These are phyloP conservation scores for Xanthoceras sorbifolium DNA, from an alignment of 345 rosid genomes.

Conservation along the genomic window DNA sequence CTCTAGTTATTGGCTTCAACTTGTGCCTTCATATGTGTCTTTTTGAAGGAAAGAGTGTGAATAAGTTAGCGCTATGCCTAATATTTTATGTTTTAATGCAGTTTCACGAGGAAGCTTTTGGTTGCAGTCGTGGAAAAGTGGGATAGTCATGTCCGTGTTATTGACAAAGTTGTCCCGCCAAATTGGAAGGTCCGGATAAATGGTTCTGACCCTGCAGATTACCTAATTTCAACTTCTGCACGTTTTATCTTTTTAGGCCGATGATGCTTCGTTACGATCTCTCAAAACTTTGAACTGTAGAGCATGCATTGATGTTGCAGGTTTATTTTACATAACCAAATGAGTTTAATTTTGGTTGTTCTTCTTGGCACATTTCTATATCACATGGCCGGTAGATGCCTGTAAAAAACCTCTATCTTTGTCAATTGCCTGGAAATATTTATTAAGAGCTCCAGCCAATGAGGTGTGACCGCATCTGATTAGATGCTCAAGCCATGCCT, in stretches of 20 bases:
- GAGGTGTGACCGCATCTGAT: background rate
- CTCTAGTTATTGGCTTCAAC: background rate
- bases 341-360: background rate
- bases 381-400: background rate
- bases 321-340: background rate
- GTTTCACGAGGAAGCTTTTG: constrained; percentile 92
- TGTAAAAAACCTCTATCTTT: background rate
- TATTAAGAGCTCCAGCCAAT: background rate
- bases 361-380: background rate
- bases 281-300: background rate
- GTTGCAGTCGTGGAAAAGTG: constrained; percentile 80
- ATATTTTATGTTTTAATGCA: constrained; percentile 35
- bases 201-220: background rate
- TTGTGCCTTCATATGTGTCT: background rate
- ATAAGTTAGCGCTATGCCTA: constrained; percentile 1
- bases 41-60: background rate
- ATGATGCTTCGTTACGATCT: background rate
- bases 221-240: background rate
- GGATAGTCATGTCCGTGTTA: constrained; percentile 71
- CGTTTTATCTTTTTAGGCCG: background rate
- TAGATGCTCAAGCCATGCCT: background rate
- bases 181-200: constrained; percentile 80
- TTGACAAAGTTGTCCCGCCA: constrained; percentile 71
- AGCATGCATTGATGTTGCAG: background rate
- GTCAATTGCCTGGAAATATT: background rate